A percentile compares a stretch with the other conserved stretches of the same genome.
Evolutionary conservation across 441 rosid species (phyloP).

Genomic region (Sinapis alba): DNA sequence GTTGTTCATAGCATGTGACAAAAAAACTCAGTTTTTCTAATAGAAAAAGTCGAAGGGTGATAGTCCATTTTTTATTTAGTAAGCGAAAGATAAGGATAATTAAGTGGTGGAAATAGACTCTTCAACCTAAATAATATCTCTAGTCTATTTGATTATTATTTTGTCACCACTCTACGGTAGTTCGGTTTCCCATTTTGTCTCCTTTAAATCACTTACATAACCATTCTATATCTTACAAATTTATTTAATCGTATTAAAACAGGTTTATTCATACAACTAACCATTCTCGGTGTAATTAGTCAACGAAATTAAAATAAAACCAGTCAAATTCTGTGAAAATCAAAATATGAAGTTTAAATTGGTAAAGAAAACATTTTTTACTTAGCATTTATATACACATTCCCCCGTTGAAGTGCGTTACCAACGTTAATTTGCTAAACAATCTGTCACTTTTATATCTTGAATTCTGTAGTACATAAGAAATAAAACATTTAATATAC

Average conservation of each 20-base stretch:
- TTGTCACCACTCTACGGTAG: not conserved
- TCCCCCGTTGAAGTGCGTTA: too few species aligned
- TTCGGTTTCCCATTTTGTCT: not conserved
- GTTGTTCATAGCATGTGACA: constrained; percentile 13
- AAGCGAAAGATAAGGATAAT: constrained; percentile 13
- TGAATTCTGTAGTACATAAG: too few species aligned
- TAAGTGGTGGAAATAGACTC: constrained; percentile 3
- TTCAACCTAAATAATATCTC: not conserved
- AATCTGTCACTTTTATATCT: too few species aligned
- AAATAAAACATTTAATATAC: too few species aligned
- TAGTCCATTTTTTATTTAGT: not conserved
- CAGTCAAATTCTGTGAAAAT: too few species aligned
- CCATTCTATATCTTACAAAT: too few species aligned
- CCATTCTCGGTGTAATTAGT: not conserved
- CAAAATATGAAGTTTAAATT: too few species aligned
- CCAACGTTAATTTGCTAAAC: too few species aligned
- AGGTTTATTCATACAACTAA: not conserved
- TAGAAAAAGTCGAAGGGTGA: not conserved
- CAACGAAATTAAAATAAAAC: not conserved
- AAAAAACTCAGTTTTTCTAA: not conserved
- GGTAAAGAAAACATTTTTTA: too few species aligned
- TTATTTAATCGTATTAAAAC: too few species aligned
- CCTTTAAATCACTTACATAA: not conserved
- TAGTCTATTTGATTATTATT: constrained; percentile 3
- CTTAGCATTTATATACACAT: too few species aligned